phyloP scores from a whole-genome alignment of 2,329 filamentous ascomycete genomes.

The Knufia petricola region DNA sequence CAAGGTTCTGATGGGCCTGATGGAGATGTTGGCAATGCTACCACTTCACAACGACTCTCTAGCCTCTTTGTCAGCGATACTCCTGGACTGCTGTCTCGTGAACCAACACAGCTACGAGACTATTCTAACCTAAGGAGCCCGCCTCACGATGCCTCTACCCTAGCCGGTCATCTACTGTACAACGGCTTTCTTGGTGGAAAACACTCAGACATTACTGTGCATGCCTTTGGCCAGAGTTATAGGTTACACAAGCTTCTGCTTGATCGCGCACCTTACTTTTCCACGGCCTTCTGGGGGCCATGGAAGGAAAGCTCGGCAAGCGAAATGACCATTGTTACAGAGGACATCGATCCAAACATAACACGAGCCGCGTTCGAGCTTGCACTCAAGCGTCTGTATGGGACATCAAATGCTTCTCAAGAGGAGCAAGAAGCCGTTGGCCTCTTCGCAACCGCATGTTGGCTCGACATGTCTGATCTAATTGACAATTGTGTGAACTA shows the following conservation, averaged over 20 bases:
- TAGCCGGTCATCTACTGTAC: constrained; percentile 44
- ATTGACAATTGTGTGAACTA: constrained; percentile 45
- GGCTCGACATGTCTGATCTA: constrained; percentile 49
- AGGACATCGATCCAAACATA: constrained; percentile 46
- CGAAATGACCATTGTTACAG: constrained; percentile 44
- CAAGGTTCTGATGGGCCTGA: constrained; percentile 13
- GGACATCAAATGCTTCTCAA: constrained; percentile 38
- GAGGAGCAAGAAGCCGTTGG: constrained; percentile 45
- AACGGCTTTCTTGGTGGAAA: constrained; percentile 43
- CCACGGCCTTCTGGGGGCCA: constrained; percentile 44
- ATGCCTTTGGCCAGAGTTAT: constrained; percentile 44
- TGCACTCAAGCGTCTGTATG: constrained; percentile 46
- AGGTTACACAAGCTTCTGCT: constrained; percentile 46
- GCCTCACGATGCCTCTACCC: constrained; percentile 30
- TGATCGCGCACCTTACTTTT: constrained; percentile 48
- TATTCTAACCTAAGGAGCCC: constrained; percentile 19
- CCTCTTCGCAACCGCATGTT: constrained; percentile 47
- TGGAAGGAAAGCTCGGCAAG: constrained; percentile 46
- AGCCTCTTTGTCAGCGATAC: constrained; percentile 23
- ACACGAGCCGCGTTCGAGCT: constrained; percentile 45
- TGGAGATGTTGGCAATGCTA: constrained; percentile 13
- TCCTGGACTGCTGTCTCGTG: constrained; percentile 22
- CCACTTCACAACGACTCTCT: constrained; percentile 25
- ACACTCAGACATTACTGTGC: constrained; percentile 46
- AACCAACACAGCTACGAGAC: constrained; percentile 23